Evolutionary conservation across 768 basidiomycete genomes (phyloP), one percentile per base, ranked within the genome.

Genomic region (Termitomyces sp.): DNA sequence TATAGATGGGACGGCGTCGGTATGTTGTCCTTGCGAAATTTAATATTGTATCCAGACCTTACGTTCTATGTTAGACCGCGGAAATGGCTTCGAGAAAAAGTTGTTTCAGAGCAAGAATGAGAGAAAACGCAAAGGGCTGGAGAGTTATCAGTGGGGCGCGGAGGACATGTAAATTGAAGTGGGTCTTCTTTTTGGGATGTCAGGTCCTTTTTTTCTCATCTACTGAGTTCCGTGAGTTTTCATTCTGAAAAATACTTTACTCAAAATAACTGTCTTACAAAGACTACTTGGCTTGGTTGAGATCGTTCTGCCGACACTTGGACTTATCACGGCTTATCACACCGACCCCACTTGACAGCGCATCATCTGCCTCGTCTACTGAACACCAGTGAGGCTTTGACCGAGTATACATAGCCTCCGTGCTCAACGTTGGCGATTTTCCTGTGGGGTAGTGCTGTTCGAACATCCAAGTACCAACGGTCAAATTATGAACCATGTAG

Each of bases 1-100:
- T 93, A 94, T 68, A 79, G 96, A 66, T 99, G 97, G 97, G 97
- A 99, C 68, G 97, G 97, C 27, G 97, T 98, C 59, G 95, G 95
- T 93, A 58, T 60, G 81, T 76, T 51, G 27, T 36, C n/a, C 15
- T 27, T 25, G n/a, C 5, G 15, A 2, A 2, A 22, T 62, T 15
- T 20, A 10, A 33, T 32, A 42, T 18, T 41, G 13, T 47, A 46
- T 18, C 13, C 33, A 53, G n/a, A 35, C 6, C 9, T 53, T 27
- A 53, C 20, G 32, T 45, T 36, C 29, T 29, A 16, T 44, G 50
- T 15, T 60, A 94, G 94, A 98, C 67, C 82, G 94, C 52, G 83
- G 91, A 3, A 98, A 88, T 58, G 97, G 96, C 3, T 98, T 95
- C 63, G 96, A 98, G 75, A 91, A 89, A 75, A 94, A 93, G 63